phyloP scores from a whole-genome alignment of 345 rosid species.

The Cardamine occulta region DNA sequence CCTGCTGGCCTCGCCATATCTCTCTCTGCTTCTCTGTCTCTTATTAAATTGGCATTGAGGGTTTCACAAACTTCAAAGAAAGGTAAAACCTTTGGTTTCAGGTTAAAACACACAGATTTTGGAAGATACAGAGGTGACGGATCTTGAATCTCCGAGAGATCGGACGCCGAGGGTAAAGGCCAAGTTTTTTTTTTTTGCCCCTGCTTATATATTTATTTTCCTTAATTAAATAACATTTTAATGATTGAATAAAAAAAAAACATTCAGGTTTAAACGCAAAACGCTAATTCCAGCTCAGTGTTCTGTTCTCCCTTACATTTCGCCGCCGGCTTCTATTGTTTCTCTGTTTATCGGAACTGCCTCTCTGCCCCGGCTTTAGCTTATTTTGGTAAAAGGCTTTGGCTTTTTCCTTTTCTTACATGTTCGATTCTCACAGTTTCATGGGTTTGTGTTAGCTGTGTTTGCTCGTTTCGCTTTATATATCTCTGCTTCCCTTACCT shows the following conservation, averaged over 20 bases:
- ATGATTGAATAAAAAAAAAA: background rate
- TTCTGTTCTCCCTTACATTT: background rate
- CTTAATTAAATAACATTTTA: conserved; percentile 12
- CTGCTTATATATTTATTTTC: conserved; percentile 4
- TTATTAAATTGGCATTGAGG: conserved; percentile 29
- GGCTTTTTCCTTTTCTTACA: conserved; percentile 2
- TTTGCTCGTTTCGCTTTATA: background rate
- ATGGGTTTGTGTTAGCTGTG: background rate
- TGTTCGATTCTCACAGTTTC: conserved; percentile 10
- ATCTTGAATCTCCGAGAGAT: conserved; percentile 41
- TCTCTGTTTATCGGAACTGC: conserved; percentile 3
- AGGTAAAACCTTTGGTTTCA: conserved; percentile 29
- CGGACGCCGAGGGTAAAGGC: background rate
- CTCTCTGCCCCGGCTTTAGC: conserved; percentile 4
- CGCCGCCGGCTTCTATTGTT: conserved; percentile 36
- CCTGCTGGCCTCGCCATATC: conserved; percentile 52
- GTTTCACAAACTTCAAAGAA: conserved; percentile 25
- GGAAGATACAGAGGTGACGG: conserved; percentile 33
- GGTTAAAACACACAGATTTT: background rate
- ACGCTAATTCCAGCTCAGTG: conserved; percentile 14
- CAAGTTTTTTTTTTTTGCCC: background rate
- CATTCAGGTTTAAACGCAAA: conserved; percentile 24
- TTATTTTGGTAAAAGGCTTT: conserved; percentile 20
- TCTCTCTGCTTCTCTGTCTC: background rate
- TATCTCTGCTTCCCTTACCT: background rate